Conservation (phyloP, 2,329 filamentous ascomycete species). For the Fusarium dimerum region DNA sequence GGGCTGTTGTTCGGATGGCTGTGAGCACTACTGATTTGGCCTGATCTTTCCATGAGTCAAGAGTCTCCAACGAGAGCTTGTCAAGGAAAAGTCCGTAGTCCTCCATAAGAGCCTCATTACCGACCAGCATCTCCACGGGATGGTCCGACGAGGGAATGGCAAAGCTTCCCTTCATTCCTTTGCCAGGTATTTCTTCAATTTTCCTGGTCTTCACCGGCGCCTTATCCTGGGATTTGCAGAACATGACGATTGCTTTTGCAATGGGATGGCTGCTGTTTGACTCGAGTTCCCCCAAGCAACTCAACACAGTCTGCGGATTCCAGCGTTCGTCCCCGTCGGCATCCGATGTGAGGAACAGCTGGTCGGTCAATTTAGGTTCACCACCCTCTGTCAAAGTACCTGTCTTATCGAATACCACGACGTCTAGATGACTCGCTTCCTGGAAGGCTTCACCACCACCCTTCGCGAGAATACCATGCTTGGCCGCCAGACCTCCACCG, state of each 20-base stretch:
- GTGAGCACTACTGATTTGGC: slow-evolving; percentile 14
- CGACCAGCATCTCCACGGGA: slow-evolving; percentile 11
- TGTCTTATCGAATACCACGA: slow-evolving; percentile 76
- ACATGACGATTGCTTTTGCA: slow-evolving; percentile 53
- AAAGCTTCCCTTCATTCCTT: slow-evolving; percentile 57
- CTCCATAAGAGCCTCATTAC: slow-evolving; percentile 54
- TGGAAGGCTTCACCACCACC: slow-evolving; percentile 62
- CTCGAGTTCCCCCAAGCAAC: slow-evolving; percentile 50
- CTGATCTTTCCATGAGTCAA: slow-evolving; percentile 11
- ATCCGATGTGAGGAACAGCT: slow-evolving; percentile 39
- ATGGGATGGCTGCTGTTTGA: slow-evolving; percentile 61
- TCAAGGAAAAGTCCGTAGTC: slow-evolving; percentile 45
- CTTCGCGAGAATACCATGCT: slow-evolving; percentile 65
- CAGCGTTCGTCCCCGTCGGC: slow-evolving; percentile 18
- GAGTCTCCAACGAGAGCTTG: not conserved
- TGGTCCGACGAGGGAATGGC: slow-evolving; percentile 22
- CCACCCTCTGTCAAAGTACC: slow-evolving; percentile 68
- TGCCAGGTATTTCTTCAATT: slow-evolving; percentile 56
- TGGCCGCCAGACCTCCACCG: slow-evolving; percentile 68
- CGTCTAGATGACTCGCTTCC: slow-evolving; percentile 67
- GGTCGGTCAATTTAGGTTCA: slow-evolving; percentile 56
- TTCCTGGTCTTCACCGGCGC: slow-evolving; percentile 31
- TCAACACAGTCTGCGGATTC: slow-evolving; percentile 1
- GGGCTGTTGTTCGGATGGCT: not conserved
- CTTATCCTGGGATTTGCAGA: slow-evolving; percentile 40